Base-by-base conservation (phyloP, 2,329 filamentous ascomycete species). In the Claviceps sp. region DNA sequence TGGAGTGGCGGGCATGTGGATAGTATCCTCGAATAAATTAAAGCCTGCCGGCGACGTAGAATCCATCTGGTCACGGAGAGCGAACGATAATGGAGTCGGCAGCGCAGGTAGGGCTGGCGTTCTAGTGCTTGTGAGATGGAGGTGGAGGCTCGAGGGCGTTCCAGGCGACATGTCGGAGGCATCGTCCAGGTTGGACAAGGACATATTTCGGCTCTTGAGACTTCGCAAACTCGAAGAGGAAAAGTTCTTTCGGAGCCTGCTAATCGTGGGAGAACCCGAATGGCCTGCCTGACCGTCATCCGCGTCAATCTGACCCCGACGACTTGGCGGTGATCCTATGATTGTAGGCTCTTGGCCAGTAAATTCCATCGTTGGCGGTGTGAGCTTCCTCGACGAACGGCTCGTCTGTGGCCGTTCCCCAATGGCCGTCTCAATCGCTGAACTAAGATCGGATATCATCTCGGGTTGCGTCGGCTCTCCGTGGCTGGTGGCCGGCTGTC, bases 11-110 rank as follows among this genome's bases (percentile, higher is more conserved):
- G 77, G 80, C 5, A 83, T 82, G 63, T 91, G 86, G 44, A 95
- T 86, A 56, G 87, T 80, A 58, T 79, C 87, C 56, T 95, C 89
- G 60, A 97, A 94, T 1, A 97, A 73, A 62, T 89, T 83, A 52
- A 91, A 72, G 5, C 85, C 87, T 24, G 84, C 84, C 5, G 78
- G 77, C 36, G 82, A 70, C 16, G 76, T 74, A 9, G 77, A 77
- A 52, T 77, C 72, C 53, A 75, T 65, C 47, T 75, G 73, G 13
- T 82, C 78, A 26, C 72, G 72, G 58, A 87, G 86, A 1, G 79
- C 75, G 9, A 80, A 72, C 0, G 77, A 75, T 40, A 82, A 76
- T 13, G 86, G 83, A 2, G 85, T 88, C 9, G 87, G 84, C 24
- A 87, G 63, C 1, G 79, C 71, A 7, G 86, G 81, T 48, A 87